Percentiles rank a stretch among this genome's conserved stretches.
These are phyloP conservation scores for Populus simonii DNA, from an alignment of 345 rosid species.

Conservation along the genomic window DNA sequence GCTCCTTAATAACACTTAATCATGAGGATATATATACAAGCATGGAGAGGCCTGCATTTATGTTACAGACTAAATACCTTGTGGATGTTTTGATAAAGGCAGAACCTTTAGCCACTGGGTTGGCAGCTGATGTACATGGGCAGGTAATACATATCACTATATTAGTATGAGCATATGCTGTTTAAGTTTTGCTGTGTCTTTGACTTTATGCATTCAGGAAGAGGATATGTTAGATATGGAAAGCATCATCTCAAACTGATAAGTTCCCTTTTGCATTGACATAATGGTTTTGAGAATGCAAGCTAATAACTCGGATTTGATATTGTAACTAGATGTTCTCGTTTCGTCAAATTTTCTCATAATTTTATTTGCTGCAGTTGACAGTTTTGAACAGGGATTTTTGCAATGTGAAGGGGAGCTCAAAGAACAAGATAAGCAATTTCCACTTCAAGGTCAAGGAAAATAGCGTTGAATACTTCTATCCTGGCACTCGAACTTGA, in stretches of 20 bases:
- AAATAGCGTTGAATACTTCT: constrained; percentile 65
- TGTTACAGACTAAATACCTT: constrained; percentile 62
- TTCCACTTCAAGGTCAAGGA: constrained; percentile 85
- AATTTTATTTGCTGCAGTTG: constrained; percentile 43
- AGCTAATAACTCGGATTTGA: not conserved
- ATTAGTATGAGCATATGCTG: not conserved
- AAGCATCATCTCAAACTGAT: not conserved
- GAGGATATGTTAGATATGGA: not conserved
- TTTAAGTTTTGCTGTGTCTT: not conserved
- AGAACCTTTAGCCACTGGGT: constrained; percentile 86
- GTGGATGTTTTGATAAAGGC: constrained; percentile 73
- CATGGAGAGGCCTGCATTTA: constrained; percentile 47
- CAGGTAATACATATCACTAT: constrained; percentile 44
- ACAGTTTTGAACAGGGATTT: constrained; percentile 53
- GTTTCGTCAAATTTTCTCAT: not conserved
- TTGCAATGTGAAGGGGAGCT: constrained; percentile 21
- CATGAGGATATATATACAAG: constrained; percentile 70
- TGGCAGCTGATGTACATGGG: constrained; percentile 91
- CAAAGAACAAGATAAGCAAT: constrained; percentile 53
- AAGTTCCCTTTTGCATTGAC: not conserved
- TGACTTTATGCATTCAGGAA: not conserved
- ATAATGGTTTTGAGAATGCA: not conserved
- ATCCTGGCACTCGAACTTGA: constrained; percentile 60
- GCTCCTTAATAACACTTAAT: constrained; percentile 64
- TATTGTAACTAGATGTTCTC: not conserved